Evolutionary conservation across 2,329 filamentous ascomycete genomes (phyloP).

Genomic region (Phaeosphaeriaceae sp.): DNA sequence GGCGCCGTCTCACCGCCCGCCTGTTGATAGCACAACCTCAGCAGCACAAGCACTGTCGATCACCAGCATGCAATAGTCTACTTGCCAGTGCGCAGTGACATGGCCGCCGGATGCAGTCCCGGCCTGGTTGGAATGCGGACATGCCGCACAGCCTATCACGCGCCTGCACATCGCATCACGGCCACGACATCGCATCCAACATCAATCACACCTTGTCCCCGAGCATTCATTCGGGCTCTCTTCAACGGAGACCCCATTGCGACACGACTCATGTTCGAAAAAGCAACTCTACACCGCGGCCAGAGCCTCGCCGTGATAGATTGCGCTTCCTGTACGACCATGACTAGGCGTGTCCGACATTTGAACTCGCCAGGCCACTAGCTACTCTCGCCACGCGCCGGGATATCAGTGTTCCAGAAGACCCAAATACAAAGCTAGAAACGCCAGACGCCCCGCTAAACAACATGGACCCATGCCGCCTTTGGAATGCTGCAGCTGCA

Average conservation of each 20-base stretch:
- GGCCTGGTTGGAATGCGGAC: neutral
- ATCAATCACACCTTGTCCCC: neutral
- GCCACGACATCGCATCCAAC: neutral
- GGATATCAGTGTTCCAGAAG: conserved; percentile 17
- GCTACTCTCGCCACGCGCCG: conserved; percentile 2
- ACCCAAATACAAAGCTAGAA: conserved; percentile 6
- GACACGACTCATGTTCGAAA: neutral
- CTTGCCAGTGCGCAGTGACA: neutral
- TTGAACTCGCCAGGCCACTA: neutral
- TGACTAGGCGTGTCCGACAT: neutral
- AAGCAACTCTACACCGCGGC: neutral
- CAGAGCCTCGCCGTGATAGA: neutral
- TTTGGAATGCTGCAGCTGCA: conserved; percentile 3
- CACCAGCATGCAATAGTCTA: neutral
- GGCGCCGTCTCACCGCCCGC: neutral
- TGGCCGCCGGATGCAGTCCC: no score
- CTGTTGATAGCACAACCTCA: neutral
- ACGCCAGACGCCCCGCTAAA: conserved; percentile 6
- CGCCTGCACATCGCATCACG: conserved; percentile 19
- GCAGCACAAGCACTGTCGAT: neutral
- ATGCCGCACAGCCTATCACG: conserved; percentile 20
- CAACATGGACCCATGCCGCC: conserved; percentile 4
- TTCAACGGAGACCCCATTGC: neutral
- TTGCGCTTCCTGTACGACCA: neutral
- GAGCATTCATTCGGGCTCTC: no score